These are phyloP conservation scores for Panus rudis DNA, from an alignment of 768 basidiomycete species.

Conservation along the genomic window DNA sequence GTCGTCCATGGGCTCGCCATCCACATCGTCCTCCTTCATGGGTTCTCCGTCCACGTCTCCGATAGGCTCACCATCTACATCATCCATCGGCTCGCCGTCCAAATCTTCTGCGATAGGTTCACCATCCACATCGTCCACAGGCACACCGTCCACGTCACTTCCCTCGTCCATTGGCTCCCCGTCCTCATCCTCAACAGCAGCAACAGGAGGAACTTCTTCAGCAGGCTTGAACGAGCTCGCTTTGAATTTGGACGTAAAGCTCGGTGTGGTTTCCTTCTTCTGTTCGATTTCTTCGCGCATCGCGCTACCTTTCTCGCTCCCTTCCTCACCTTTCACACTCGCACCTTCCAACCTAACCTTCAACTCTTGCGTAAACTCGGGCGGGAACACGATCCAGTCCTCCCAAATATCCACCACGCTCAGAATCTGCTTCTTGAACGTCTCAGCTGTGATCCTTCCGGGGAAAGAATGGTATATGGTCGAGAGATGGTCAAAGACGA, in stretches of 20 bases:
- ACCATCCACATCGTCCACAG: slow-evolving; percentile 40
- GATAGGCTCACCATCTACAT: slow-evolving; percentile 29
- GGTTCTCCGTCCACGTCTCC: slow-evolving; percentile 33
- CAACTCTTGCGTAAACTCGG: slow-evolving; percentile 73
- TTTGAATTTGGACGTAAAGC: slow-evolving; percentile 61
- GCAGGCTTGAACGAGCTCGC: slow-evolving; percentile 73
- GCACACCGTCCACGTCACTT: slow-evolving; percentile 47
- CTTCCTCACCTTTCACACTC: slow-evolving; percentile 21
- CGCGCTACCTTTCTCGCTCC: too few species aligned
- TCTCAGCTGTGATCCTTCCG: slow-evolving; percentile 91
- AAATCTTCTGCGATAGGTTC: slow-evolving; percentile 35
- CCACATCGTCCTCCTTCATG: slow-evolving; percentile 30
- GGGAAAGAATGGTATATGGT: slow-evolving; percentile 95
- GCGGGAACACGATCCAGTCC: slow-evolving; percentile 95
- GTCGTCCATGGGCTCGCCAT: slow-evolving; percentile 29
- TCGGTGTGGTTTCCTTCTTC: slow-evolving; percentile 23
- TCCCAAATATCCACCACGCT: slow-evolving; percentile 94
- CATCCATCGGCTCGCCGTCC: slow-evolving; percentile 28
- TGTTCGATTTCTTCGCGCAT: slow-evolving; percentile 17
- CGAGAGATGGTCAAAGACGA: slow-evolving; percentile 92
- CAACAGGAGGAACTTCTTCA: slow-evolving; percentile 28
- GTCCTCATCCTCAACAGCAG: slow-evolving; percentile 29
- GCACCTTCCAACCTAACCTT: slow-evolving; percentile 68
- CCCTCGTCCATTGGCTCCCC: slow-evolving; percentile 36
- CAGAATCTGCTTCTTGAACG: slow-evolving; percentile 90